phyloP scores from a whole-genome alignment of 177 flowering plant genomes.

The Vitis hybrid region DNA sequence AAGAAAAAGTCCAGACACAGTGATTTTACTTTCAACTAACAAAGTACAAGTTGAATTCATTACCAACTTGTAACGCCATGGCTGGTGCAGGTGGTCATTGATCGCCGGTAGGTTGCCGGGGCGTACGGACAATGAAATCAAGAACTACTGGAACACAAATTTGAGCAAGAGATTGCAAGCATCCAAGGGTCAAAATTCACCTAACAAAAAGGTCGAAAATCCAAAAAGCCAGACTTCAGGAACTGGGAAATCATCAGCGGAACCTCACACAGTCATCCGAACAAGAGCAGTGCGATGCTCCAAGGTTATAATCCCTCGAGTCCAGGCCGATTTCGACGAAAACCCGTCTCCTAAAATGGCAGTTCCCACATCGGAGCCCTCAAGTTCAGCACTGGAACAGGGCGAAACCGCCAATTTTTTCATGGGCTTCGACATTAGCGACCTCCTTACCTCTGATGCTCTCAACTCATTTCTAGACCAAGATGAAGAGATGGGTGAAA shows the following conservation, averaged over 20 bases:
- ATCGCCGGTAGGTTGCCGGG: slow-evolving; percentile 22
- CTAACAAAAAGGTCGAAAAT: too few species aligned
- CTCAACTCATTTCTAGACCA: not conserved
- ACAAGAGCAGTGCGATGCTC: slow-evolving; percentile 23
- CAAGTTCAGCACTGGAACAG: not conserved
- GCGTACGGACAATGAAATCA: slow-evolving; percentile 33
- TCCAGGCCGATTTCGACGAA: not conserved
- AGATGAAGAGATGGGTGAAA: not conserved
- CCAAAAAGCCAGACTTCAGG: not conserved
- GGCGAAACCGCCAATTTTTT: not conserved
- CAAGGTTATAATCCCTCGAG: slow-evolving; percentile 5
- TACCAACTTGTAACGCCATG: not conserved
- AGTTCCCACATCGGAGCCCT: not conserved
- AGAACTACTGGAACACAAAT: slow-evolving; percentile 33
- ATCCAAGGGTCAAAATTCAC: not conserved
- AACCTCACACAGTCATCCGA: slow-evolving; percentile 9
- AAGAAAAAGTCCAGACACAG: too few species aligned
- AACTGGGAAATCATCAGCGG: not conserved
- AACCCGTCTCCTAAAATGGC: not conserved
- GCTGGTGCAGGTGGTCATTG: slow-evolving; percentile 8
- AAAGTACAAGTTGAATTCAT: too few species aligned
- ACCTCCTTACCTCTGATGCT: slow-evolving; percentile 3
- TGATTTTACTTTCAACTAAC: not conserved
- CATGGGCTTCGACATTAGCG: slow-evolving; percentile 5
- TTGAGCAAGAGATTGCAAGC: slow-evolving; percentile 16